These are phyloP conservation scores for Saccharomycopsis sp. DNA, from an alignment of 805 yeast genomes.

Conservation along the genomic window DNA sequence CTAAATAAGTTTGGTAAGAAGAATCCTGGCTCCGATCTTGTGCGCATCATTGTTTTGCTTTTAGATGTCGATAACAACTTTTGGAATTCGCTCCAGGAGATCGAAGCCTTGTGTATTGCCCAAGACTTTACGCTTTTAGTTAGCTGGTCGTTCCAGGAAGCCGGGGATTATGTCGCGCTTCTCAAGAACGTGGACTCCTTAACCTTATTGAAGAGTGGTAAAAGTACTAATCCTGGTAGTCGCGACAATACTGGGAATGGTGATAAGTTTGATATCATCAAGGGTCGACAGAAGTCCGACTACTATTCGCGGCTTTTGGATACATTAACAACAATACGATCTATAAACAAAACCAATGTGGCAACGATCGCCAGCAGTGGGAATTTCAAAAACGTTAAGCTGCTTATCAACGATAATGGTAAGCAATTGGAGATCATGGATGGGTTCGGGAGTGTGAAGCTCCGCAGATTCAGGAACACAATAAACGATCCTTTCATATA, in stretches of 20 bases:
- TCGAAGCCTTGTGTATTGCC: slow-evolving; percentile 35
- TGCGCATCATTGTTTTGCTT: slow-evolving; percentile 3
- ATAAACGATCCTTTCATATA: slow-evolving; percentile 47
- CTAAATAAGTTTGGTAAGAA: slow-evolving; percentile 31
- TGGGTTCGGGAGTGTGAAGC: slow-evolving; percentile 45
- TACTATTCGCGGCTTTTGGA: slow-evolving; percentile 40
- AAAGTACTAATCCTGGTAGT: neutral
- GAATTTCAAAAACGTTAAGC: slow-evolving; percentile 30
- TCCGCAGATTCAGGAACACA: slow-evolving; percentile 33
- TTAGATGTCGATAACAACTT: slow-evolving; percentile 35
- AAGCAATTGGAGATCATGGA: slow-evolving; percentile 31
- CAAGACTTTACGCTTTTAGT: slow-evolving; percentile 36
- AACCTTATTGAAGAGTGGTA: neutral
- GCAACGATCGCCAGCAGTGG: slow-evolving; percentile 45
- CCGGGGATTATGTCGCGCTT: slow-evolving; percentile 28
- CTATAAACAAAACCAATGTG: slow-evolving; percentile 50
- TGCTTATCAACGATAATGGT: slow-evolving; percentile 15
- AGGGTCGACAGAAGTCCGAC: slow-evolving; percentile 38
- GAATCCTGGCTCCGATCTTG: neutral
- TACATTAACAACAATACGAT: slow-evolving; percentile 38
- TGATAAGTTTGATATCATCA: slow-evolving; percentile 31
- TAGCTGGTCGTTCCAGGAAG: slow-evolving; percentile 46
- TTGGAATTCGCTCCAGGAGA: slow-evolving; percentile 36
- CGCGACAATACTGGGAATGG: slow-evolving; percentile 14
- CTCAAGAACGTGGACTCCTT: slow-evolving; percentile 13